Base-by-base conservation (phyloP, 768 basidiomycete genomes). In the Mycena crocata region DNA sequence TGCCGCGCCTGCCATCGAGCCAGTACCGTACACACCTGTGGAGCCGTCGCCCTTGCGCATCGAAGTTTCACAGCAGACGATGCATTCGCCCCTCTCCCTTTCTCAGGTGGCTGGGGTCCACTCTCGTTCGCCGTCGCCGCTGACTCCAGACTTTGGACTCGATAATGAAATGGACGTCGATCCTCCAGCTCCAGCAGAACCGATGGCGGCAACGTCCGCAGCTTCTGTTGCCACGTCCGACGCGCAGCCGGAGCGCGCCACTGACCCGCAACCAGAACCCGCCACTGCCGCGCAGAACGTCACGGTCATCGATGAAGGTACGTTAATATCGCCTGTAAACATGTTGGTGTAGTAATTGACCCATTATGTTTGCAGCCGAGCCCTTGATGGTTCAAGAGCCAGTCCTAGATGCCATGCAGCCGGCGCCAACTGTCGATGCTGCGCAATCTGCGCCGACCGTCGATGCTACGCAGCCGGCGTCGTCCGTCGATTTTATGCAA, bases 81-180 rank as follows among this genome's bases (percentile, higher is more conserved):
- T 23, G 31, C 45, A 67, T n/a, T 61, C 66, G 30, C 66, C 66
- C 24, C 60, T 67, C 26, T 62, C 61, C 12, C 66, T 62, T 23
- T 48, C 66, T 8, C 61, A 63, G 46, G 66, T 67, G 5, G 57
- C 62, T 0, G 51, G 50, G 21, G 67, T 64, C 8, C 49, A 55
- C 49, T 68, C 57, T 12, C 9, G 5, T 15, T 63, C 61, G 32
- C 45, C 60, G 44, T 64, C 67, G 15, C 62, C 67, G 15, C 19
- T 68, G 46, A 68, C 68, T 5, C 64, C 68, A 7, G 61, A 34
- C 24, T 58, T 59, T n/a, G 42, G 37, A 1, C 15, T 60, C 19
- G 66, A 67, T 24, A 24, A 40, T 7, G 30, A 35, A 19, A 67
- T 67, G 66, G 66, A 67, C 14, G 35, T 67, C 40, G 66, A 67